A percentile compares a stretch with the other conserved stretches of the same genome.
These are phyloP conservation scores for Trifolium dubium DNA, from an alignment of 306 rosid genomes.

Conservation along the genomic window DNA sequence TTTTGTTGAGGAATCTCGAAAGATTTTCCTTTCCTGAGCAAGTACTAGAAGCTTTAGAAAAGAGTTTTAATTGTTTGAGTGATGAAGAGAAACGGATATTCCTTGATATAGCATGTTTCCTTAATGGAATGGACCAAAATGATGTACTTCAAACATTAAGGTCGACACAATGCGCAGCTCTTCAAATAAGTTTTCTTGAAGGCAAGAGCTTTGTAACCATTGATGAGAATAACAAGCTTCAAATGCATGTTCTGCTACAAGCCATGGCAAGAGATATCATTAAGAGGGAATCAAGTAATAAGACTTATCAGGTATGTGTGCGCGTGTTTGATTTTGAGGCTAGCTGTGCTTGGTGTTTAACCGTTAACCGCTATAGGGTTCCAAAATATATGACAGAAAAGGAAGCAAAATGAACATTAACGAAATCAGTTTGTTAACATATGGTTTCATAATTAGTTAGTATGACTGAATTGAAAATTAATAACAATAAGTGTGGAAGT, in stretches of 20 bases:
- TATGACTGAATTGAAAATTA: not conserved
- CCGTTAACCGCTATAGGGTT: not conserved
- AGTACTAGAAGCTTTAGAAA: not conserved
- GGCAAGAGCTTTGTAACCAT: too few species aligned
- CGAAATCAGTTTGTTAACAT: too few species aligned
- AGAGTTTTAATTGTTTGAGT: constrained; percentile 1
- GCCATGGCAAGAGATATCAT: too few species aligned
- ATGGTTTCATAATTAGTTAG: too few species aligned
- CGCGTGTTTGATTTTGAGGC: not conserved
- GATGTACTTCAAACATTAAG: not conserved
- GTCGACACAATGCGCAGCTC: too few species aligned
- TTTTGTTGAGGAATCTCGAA: not conserved
- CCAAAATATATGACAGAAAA: not conserved
- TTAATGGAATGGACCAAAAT: not conserved
- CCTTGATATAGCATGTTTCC: constrained; percentile 31
- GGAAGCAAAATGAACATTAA: not conserved
- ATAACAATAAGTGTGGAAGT: not conserved
- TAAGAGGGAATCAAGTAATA: too few species aligned
- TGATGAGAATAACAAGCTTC: too few species aligned
- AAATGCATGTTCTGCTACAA: too few species aligned
- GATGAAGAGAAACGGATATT: not conserved
- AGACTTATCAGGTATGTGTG: too few species aligned
- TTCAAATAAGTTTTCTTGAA: too few species aligned
- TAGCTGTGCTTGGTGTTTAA: not conserved
- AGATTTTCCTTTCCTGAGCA: not conserved